Conservation (phyloP, 1,139 yeast species). For the Chernovozyma aurita region DNA sequence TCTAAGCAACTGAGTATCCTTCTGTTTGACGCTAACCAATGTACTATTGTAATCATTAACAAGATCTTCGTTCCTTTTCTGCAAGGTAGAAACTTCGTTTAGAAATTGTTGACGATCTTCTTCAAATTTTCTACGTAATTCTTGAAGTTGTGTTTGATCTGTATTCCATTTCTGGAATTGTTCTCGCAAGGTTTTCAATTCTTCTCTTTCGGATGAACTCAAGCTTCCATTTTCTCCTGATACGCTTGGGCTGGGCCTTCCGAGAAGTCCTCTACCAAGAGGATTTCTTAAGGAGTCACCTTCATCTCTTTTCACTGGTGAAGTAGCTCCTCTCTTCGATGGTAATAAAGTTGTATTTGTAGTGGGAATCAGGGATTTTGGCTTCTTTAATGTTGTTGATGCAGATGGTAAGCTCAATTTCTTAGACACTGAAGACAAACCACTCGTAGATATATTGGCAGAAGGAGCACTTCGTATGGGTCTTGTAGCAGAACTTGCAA, state of each 20-base stretch:
- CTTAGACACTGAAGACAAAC: constrained; percentile 1
- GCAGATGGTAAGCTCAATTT: constrained; percentile 7
- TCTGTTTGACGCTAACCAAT: constrained; percentile 52
- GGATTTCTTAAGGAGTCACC: constrained; percentile 21
- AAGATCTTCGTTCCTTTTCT: constrained; percentile 23
- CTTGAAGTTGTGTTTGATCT: constrained; percentile 50
- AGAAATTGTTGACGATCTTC: constrained; percentile 18
- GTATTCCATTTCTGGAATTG: constrained; percentile 10
- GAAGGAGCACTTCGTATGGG: constrained; percentile 9
- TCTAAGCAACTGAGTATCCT: constrained; percentile 61
- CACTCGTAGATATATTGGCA: constrained; percentile 3
- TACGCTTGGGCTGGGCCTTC: constrained; percentile 22
- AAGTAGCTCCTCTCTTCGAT: constrained; percentile 60
- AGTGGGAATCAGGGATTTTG: constrained; percentile 7
- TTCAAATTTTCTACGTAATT: constrained; percentile 38
- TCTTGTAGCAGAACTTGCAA: constrained; percentile 7
- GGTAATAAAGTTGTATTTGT: constrained; percentile 37
- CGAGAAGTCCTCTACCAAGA: constrained; percentile 34
- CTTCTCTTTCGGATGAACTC: constrained; percentile 33
- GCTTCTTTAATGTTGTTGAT: constrained; percentile 7
- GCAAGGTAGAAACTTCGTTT: constrained; percentile 3
- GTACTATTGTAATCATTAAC: constrained; percentile 50
- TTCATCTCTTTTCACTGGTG: constrained; percentile 52
- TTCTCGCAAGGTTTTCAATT: constrained; percentile 44
- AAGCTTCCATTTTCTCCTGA: constrained; percentile 11